Percentiles rank a stretch among this genome's conserved stretches.
Evolutionary conservation across 2,329 filamentous ascomycete genomes (phyloP).

Genomic region (Sporothrix variecibatus): DNA sequence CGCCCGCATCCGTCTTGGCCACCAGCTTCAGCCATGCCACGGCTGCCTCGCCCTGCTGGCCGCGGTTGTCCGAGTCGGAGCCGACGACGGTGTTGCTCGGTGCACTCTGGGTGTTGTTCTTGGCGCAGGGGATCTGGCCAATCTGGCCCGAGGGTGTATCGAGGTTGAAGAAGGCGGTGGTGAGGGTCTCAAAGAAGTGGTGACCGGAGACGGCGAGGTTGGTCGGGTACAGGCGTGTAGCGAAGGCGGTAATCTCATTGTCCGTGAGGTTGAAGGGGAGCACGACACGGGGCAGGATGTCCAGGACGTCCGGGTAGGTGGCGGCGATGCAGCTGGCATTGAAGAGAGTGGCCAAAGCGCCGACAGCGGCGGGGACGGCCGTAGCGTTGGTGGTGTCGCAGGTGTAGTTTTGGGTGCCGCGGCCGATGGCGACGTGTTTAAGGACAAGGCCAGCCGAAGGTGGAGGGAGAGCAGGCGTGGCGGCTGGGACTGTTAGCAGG

Average conservation of each 20-base stretch:
- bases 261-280: slow-evolving; percentile 63
- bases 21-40: slow-evolving; percentile 81
- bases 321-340: slow-evolving; percentile 80
- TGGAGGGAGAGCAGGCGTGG: slow-evolving; percentile 43
- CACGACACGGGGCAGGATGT: slow-evolving; percentile 65
- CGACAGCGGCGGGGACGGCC: slow-evolving; percentile 63
- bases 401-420: slow-evolving; percentile 93
- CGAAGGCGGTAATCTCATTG: slow-evolving; percentile 35
- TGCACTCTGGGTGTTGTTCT: slow-evolving; percentile 62
- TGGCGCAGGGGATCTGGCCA: slow-evolving; percentile 63
- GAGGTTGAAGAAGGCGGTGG: slow-evolving; percentile 79
- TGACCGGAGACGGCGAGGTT: slow-evolving; percentile 69
- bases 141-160: slow-evolving; percentile 58
- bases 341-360: slow-evolving; percentile 83
- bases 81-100: slow-evolving; percentile 56
- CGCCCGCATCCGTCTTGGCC: slow-evolving; percentile 52
- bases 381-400: slow-evolving; percentile 65
- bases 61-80: slow-evolving; percentile 50
- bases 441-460: slow-evolving; percentile 63
- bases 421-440: slow-evolving; percentile 79
- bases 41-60: slow-evolving; percentile 64
- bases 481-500: slow-evolving; percentile 22
- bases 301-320: slow-evolving; percentile 66
- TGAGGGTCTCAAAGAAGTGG: slow-evolving; percentile 73
- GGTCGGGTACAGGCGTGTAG: slow-evolving; percentile 53